Conservation (phyloP, 2,329 filamentous ascomycete genomes). For the Aspergillus unguis region DNA sequence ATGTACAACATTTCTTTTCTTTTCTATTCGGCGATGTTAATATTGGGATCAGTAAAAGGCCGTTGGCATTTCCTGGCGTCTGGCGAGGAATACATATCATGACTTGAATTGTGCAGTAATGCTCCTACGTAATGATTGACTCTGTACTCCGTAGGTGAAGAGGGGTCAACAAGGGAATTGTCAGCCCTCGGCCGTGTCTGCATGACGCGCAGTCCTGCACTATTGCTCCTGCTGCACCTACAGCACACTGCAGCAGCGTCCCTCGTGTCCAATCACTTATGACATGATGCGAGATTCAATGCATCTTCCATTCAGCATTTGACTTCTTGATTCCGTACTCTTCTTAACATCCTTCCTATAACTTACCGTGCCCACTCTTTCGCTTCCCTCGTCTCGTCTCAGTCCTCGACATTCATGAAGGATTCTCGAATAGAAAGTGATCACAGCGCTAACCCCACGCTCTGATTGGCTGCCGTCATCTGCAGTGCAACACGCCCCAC, state of each 20-base stretch:
- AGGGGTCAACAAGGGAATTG: neutral
- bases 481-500: neutral
- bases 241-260: too few species aligned
- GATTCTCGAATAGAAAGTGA: neutral
- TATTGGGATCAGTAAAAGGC: conserved; percentile 18
- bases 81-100: conserved; percentile 13
- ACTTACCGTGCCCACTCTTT: too few species aligned
- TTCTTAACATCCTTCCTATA: too few species aligned
- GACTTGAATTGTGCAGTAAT: neutral
- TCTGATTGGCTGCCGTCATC: conserved; percentile 15
- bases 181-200: neutral
- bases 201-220: neutral
- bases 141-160: neutral
- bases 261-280: too few species aligned
- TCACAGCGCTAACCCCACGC: conserved; percentile 18
- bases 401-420: too few species aligned
- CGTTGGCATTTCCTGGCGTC: conserved; percentile 27
- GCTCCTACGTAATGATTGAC: neutral
- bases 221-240: neutral
- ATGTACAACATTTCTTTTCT: conserved; percentile 13
- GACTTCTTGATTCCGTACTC: too few species aligned
- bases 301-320: too few species aligned
- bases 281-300: too few species aligned
- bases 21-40: conserved; percentile 12
- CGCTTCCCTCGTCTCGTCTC: too few species aligned